Percentiles rank a stretch among this genome's conserved stretches.
Evolutionary conservation across 768 basidiomycete species (phyloP).

Genomic region (Paxillus involutus): DNA sequence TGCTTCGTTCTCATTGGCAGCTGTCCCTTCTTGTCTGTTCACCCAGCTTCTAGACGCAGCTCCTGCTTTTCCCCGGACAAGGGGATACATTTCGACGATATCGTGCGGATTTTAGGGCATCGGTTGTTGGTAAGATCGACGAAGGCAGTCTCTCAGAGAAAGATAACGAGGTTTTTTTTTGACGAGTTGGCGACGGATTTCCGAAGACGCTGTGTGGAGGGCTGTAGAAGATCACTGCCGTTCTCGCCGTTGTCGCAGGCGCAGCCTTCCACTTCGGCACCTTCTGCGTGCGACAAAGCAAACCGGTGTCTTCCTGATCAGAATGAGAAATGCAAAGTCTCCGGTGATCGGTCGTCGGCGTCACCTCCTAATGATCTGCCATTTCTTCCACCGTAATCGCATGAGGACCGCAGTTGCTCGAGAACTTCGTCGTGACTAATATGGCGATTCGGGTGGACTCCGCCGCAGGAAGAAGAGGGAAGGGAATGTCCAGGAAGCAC

Average conservation of each 20-base stretch:
- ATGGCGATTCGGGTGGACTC: constrained; percentile 15
- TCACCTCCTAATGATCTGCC: neutral
- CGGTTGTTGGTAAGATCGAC: constrained; percentile 36
- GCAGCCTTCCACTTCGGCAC: neutral
- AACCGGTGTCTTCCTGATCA: neutral
- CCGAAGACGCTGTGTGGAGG: constrained; percentile 21
- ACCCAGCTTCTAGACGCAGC: constrained; percentile 49
- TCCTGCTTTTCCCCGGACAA: constrained; percentile 51
- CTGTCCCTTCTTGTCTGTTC: constrained; percentile 44
- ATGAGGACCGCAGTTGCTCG: constrained; percentile 8
- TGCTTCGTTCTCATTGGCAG: constrained; percentile 44
- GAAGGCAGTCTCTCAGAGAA: constrained; percentile 22
- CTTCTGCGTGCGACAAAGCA: neutral
- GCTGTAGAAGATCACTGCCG: constrained; percentile 16
- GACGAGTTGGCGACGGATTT: constrained; percentile 26
- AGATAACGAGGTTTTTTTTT: constrained; percentile 32
- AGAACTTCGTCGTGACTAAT: constrained; percentile 8
- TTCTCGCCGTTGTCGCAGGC: constrained; percentile 11
- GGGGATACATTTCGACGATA: constrained; percentile 42
- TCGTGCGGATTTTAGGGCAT: constrained; percentile 47
- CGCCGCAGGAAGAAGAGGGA: constrained; percentile 19
- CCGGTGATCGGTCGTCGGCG: constrained; percentile 4
- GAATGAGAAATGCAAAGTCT: constrained; percentile 16
- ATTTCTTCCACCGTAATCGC: constrained; percentile 15
- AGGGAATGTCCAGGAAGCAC: constrained; percentile 7